These are phyloP conservation scores for Talaromyces thailandensis DNA, from an alignment of 495 filamentous ascomycete genomes.

Conservation along the genomic window DNA sequence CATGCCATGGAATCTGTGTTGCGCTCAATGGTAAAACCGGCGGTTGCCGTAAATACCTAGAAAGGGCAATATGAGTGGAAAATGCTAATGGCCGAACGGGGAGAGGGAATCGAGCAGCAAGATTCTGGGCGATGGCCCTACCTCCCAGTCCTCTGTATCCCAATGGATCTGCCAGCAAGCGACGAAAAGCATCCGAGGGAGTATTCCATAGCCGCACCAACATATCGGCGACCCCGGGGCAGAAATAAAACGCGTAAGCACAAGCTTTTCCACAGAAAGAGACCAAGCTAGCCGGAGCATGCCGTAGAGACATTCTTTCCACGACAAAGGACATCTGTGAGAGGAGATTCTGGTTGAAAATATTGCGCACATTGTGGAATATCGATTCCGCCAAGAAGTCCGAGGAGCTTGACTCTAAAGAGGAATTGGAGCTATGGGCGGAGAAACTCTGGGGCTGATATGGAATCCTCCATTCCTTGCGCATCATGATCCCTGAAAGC, in stretches of 20 bases:
- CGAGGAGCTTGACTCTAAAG: conserved; percentile 53
- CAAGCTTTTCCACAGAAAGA: conserved; percentile 90
- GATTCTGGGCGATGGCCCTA: conserved; percentile 36
- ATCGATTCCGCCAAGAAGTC: conserved; percentile 83
- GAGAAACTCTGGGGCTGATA: conserved; percentile 39
- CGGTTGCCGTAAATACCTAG: conserved; percentile 57
- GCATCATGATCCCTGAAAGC: conserved; percentile 76
- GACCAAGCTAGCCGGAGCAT: conserved; percentile 86
- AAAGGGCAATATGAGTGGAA: conserved; percentile 51
- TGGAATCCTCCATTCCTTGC: conserved; percentile 81
- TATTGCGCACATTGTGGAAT: conserved; percentile 86
- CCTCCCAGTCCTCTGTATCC: conserved; percentile 27
- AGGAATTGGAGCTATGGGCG: conserved; percentile 35
- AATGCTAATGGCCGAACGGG: conserved; percentile 64
- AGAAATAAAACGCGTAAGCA: conserved; percentile 96
- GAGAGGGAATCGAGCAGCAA: conserved; percentile 64
- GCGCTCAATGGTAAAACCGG: conserved; percentile 61
- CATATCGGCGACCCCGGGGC: conserved; percentile 79
- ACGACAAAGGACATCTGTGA: conserved; percentile 84
- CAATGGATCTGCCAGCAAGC: conserved; percentile 60
- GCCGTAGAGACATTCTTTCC: conserved; percentile 81
- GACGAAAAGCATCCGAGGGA: conserved; percentile 53
- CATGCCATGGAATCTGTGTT: conserved; percentile 71
- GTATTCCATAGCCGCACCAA: conserved; percentile 78
- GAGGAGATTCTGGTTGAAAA: conserved; percentile 79